Base-by-base conservation (phyloP, 1,284 basidiomycete genomes). In the Anthracocystis panici-leucophaei region DNA sequence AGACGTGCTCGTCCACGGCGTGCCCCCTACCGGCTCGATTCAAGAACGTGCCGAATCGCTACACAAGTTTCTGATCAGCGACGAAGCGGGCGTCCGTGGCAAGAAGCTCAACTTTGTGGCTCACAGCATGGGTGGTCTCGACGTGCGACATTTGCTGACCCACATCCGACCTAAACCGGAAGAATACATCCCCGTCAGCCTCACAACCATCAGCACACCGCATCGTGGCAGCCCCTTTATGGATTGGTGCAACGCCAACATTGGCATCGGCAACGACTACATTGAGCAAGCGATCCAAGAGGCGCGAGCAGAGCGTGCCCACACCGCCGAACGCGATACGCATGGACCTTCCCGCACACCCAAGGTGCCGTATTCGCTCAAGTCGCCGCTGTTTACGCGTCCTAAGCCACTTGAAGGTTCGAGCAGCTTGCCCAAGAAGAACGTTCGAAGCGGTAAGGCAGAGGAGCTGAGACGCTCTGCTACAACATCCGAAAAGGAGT, bases 181-280 rank as follows among this genome's bases (percentile, higher is more conserved):
- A 18, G 90, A 92, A 58, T 99, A 99, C 86, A 89, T 88, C 1
- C 95, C 97, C 0, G 86, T 94, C 42, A 95, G 93, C 8, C 87
- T 99, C 66, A 98, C 93, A 0, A 93, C 92, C 18, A 90, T 99
- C 73, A 92, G 91, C 49, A 98, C 97, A 0, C 97, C 97, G 18
- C 97, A 99, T 86, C 90, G 93, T 27, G 96, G 96, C 27, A 95
- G 93, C 78, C 95, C 96, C 0, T 98, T 99, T 86, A 99, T 99
- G 97, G 95, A 98, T 86, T 99, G 96, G 96, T 98, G 96, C 87
- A 84, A 84, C 35, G 79, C 82, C 54, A 84, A 84, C 60, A 81
- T 84, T 25, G 83, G 83, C 11, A 77, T 82, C 14, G 83, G 83
- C 31, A 78, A 81, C 49, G 83, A 83, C 21, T 76, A 77, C 50